Evolutionary conservation across 257 asterid species (phyloP).

Genomic region (Penstemon eatonii): DNA sequence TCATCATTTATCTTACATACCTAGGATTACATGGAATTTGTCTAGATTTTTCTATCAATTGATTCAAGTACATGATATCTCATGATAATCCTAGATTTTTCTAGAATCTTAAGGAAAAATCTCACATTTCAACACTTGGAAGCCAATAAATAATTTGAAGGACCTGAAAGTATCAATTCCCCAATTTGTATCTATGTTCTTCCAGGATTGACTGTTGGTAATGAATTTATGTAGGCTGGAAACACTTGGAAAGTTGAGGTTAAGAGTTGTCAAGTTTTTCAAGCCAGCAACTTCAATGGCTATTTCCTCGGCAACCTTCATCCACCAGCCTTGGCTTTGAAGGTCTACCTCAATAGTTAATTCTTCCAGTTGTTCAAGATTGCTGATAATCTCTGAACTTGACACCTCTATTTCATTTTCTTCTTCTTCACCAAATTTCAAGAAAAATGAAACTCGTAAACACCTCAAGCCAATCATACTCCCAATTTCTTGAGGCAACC

Average conservation of each 20-base stretch:
- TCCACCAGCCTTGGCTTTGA: not conserved
- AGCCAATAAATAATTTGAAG: slow-evolving; percentile 15
- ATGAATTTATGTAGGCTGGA: slow-evolving; percentile 8
- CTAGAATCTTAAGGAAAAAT: too few species aligned
- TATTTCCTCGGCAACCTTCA: not conserved
- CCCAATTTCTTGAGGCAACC: not conserved
- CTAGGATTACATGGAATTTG: too few species aligned
- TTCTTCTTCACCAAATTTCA: not conserved
- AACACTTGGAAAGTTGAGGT: slow-evolving; percentile 19
- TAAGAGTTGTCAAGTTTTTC: not conserved
- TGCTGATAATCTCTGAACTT: not conserved
- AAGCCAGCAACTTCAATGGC: slow-evolving; percentile 18
- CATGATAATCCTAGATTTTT: too few species aligned
- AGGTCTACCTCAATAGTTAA: not conserved
- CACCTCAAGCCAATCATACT: slow-evolving; percentile 13
- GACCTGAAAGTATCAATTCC: not conserved
- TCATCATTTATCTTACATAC: too few species aligned
- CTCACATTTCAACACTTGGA: too few species aligned
- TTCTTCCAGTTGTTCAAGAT: slow-evolving; percentile 10
- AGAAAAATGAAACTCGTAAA: slow-evolving; percentile 14
- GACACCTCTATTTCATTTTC: not conserved
- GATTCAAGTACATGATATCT: too few species aligned
- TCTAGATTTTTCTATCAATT: too few species aligned
- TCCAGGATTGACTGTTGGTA: slow-evolving; percentile 10
- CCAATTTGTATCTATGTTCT: not conserved